Conservation (phyloP, 1,284 basidiomycete genomes). For the Ustilago nuda region DNA sequence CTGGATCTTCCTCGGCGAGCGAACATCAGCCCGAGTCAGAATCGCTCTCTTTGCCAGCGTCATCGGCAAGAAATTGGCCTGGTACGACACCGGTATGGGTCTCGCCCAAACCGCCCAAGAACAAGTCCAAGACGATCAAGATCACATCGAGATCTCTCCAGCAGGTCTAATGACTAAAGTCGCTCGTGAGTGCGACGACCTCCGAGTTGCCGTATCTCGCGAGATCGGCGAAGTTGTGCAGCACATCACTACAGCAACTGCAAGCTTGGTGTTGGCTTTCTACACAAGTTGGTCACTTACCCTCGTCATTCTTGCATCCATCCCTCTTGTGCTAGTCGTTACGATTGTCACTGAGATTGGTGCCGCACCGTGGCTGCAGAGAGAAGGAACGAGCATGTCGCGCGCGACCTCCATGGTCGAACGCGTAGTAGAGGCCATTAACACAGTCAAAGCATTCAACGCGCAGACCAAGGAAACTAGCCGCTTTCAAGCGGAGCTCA, state of each 20-base stretch:
- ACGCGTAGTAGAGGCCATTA: constrained; percentile 80
- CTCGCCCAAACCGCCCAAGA: constrained; percentile 2
- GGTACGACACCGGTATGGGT: constrained; percentile 65
- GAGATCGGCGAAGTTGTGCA: constrained; percentile 83
- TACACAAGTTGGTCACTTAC: constrained; percentile 83
- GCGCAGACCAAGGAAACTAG: constrained; percentile 77
- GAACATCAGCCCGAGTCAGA: constrained; percentile 79
- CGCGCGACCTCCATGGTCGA: constrained; percentile 82
- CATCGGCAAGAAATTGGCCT: constrained; percentile 78
- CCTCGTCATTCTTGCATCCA: constrained; percentile 87
- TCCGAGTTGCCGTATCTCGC: constrained; percentile 83
- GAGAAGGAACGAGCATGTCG: constrained; percentile 78
- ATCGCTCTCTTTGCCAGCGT: constrained; percentile 79
- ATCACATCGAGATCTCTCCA: constrained; percentile 71
- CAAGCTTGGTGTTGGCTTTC: constrained; percentile 85
- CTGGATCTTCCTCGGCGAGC: constrained; percentile 90
- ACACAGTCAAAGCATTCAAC: constrained; percentile 96
- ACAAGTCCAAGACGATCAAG: constrained; percentile 48
- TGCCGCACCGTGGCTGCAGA: constrained; percentile 75
- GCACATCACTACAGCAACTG: constrained; percentile 81
- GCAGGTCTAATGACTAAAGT: constrained; percentile 96
- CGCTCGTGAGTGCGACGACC: constrained; percentile 91
- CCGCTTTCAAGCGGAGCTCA: constrained; percentile 72
- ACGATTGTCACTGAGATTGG: constrained; percentile 78
- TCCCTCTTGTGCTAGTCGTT: constrained; percentile 81